Percentiles rank a stretch among this genome's conserved stretches.
phyloP scores from a whole-genome alignment of 2,329 filamentous ascomycete species.

The Phyllosticta citriasiana region DNA sequence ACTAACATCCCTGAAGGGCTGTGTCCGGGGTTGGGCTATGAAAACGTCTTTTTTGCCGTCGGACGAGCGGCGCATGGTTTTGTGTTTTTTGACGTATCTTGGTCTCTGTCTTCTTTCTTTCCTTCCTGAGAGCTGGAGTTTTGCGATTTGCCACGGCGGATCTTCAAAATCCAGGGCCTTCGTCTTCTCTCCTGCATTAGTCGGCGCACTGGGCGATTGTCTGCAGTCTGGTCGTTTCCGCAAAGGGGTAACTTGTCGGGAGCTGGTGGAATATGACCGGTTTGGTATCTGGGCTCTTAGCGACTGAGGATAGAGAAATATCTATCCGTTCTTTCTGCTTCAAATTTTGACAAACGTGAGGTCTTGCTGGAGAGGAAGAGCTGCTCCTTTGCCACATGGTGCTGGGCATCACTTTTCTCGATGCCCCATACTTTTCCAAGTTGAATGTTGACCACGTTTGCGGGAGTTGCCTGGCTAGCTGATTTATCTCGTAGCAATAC shows the following conservation, averaged over 20 bases:
- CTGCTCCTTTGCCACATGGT: no score
- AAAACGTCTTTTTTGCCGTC: not conserved
- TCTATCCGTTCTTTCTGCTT: not conserved
- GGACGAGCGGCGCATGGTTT: not conserved
- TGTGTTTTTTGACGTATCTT: not conserved
- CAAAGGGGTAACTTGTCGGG: not conserved
- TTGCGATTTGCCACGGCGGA: constrained; percentile 7
- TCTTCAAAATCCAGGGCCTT: constrained; percentile 3
- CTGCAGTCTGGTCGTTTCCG: not conserved
- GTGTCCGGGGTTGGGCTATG: not conserved
- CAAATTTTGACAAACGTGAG: not conserved
- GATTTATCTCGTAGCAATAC: not conserved
- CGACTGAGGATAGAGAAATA: not conserved
- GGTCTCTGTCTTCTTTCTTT: not conserved
- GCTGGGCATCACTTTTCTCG: no score
- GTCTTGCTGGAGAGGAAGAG: not conserved
- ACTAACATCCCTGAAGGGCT: not conserved
- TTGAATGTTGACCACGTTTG: not conserved
- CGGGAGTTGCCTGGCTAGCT: not conserved
- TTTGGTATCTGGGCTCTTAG: not conserved
- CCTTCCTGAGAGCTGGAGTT: constrained; percentile 8
- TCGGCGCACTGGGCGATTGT: constrained; percentile 6
- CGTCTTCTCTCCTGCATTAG: constrained; percentile 9
- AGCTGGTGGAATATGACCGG: not conserved
- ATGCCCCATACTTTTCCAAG: no score